These are phyloP conservation scores for Candida glucosophila DNA, from an alignment of 1,139 yeast species.

Conservation along the genomic window DNA sequence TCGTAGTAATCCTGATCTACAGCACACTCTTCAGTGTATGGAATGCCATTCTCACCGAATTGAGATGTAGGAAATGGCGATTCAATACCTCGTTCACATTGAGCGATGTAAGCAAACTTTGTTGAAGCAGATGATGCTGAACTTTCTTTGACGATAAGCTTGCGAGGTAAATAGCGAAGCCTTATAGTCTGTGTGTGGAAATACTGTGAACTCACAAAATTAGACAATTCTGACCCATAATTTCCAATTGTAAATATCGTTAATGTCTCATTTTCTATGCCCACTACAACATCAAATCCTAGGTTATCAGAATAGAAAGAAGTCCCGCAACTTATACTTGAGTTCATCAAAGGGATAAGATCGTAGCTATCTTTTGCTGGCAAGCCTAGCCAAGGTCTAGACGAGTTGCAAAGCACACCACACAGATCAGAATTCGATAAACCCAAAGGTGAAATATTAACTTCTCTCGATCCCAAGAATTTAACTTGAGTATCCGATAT, in stretches of 20 bases:
- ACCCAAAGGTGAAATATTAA: slow-evolving; percentile 33
- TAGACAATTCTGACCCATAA: too few species aligned
- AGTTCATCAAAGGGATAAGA: slow-evolving; percentile 34
- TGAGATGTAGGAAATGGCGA: slow-evolving; percentile 25
- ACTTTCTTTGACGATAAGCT: slow-evolving; percentile 22
- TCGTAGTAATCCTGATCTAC: slow-evolving; percentile 24
- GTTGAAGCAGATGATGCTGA: too few species aligned
- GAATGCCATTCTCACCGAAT: too few species aligned
- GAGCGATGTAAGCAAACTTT: slow-evolving; percentile 27
- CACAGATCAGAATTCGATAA: slow-evolving; percentile 11
- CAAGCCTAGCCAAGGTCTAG: slow-evolving; percentile 29
- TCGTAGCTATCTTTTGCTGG: too few species aligned
- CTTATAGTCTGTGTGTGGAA: too few species aligned
- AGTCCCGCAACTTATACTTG: slow-evolving; percentile 26
- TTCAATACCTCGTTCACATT: slow-evolving; percentile 35
- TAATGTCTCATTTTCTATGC: slow-evolving; percentile 44
- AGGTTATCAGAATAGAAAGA: slow-evolving; percentile 61
- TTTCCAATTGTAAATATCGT: slow-evolving; percentile 56
- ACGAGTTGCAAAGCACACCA: slow-evolving; percentile 33
- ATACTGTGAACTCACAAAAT: too few species aligned
- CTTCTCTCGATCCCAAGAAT: slow-evolving; percentile 63
- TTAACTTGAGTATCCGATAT: slow-evolving; percentile 62
- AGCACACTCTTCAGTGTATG: too few species aligned
- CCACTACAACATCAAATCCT: slow-evolving; percentile 54
- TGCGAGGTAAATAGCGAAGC: slow-evolving; percentile 49